Percentiles rank a stretch among this genome's conserved stretches.
Evolutionary conservation across 805 yeast genomes (phyloP).

Genomic region (Spathaspora hagerdaliae): DNA sequence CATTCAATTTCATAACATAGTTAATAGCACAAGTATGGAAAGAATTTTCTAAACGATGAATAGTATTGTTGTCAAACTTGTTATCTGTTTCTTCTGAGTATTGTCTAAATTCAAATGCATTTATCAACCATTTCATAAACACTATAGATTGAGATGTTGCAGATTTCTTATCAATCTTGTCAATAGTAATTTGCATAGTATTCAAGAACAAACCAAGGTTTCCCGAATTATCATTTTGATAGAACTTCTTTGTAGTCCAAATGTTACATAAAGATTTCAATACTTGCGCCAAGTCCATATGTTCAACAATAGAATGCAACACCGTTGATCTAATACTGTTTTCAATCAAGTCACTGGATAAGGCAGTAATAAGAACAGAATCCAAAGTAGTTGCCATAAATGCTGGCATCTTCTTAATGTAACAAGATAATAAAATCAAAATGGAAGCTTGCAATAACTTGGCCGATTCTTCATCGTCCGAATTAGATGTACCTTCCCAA

Average conservation of each 20-base stretch:
- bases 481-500: slow-evolving; percentile 40
- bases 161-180: slow-evolving; percentile 64
- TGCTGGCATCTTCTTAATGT: slow-evolving; percentile 80
- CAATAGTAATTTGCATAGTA: slow-evolving; percentile 62
- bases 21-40: slow-evolving; percentile 69
- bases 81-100: slow-evolving; percentile 24
- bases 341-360: slow-evolving; percentile 56
- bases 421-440: slow-evolving; percentile 65
- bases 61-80: slow-evolving; percentile 63
- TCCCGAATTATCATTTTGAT: slow-evolving; percentile 28
- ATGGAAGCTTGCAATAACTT: slow-evolving; percentile 63
- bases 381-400: slow-evolving; percentile 70
- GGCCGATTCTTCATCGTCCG: slow-evolving; percentile 24
- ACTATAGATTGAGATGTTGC: slow-evolving; percentile 67
- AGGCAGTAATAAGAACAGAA: slow-evolving; percentile 55
- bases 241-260: slow-evolving; percentile 49
- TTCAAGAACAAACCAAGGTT: slow-evolving; percentile 67
- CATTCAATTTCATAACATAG: slow-evolving; percentile 87
- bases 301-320: slow-evolving; percentile 56
- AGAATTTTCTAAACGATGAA: slow-evolving; percentile 76
- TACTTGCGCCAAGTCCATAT: slow-evolving; percentile 63
- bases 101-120: slow-evolving; percentile 65
- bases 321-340: slow-evolving; percentile 58
- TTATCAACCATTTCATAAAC: slow-evolving; percentile 65
- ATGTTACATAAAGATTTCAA: slow-evolving; percentile 57